Evolutionary conservation across 345 rosid genomes (phyloP).

Genomic region (Moricandia moricandioides): DNA sequence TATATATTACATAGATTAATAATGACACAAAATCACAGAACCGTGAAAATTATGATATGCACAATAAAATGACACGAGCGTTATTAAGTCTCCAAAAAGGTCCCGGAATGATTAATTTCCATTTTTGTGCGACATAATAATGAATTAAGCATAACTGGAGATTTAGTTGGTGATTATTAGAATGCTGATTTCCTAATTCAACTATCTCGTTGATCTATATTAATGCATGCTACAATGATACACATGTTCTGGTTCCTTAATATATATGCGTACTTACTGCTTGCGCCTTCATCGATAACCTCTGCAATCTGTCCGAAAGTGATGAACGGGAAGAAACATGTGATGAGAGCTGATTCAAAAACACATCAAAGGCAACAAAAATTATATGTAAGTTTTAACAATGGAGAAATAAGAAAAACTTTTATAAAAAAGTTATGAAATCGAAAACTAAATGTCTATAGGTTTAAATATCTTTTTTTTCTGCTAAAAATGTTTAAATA

Average conservation of each 20-base stretch:
- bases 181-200: background rate
- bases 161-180: background rate
- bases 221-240: background rate
- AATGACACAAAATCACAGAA: background rate
- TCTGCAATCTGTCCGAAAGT: conserved; percentile 64
- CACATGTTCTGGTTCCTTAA: background rate
- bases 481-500: too few species aligned
- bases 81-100: background rate
- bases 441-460: background rate
- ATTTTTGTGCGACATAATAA: background rate
- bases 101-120: background rate
- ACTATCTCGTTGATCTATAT: background rate
- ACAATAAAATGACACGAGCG: background rate
- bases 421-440: background rate
- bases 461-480: too few species aligned
- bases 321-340: conserved; percentile 47
- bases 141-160: background rate
- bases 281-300: conserved; percentile 47
- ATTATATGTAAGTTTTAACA: background rate
- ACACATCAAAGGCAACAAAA: background rate
- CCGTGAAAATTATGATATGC: background rate
- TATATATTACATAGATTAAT: background rate
- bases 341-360: conserved; percentile 48
- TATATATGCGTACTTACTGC: conserved; percentile 32
- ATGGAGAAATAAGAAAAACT: background rate